These are phyloP conservation scores for Cucurbita pepo DNA, from an alignment of 306 rosid species.

Conservation along the genomic window DNA sequence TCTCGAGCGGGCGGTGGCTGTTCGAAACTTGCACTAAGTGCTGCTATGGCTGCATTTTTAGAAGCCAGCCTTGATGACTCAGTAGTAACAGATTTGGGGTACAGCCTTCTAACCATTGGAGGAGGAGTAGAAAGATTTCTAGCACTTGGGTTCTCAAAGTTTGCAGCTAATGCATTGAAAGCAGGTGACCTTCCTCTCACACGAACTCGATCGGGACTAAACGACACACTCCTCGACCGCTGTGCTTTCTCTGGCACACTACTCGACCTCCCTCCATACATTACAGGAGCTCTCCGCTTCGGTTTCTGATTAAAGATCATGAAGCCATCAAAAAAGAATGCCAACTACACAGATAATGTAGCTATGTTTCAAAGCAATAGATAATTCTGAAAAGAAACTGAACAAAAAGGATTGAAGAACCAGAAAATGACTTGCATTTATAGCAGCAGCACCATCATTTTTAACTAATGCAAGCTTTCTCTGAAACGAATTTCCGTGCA, in stretches of 20 bases:
- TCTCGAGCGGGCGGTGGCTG: slow-evolving; percentile 41
- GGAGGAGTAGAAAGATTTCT: slow-evolving; percentile 99
- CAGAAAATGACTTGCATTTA: slow-evolving; percentile 32
- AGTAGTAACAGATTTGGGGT: slow-evolving; percentile 61
- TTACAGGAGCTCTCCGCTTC: slow-evolving; percentile 57
- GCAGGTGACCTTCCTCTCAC: slow-evolving; percentile 98
- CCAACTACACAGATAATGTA: background rate
- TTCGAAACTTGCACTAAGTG: slow-evolving; percentile 54
- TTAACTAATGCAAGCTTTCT: slow-evolving; percentile 65
- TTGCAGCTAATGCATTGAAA: slow-evolving; percentile 85
- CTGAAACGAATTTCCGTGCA: slow-evolving; percentile 92
- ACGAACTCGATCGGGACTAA: slow-evolving; percentile 83
- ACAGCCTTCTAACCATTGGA: slow-evolving; percentile 63
- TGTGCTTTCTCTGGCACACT: slow-evolving; percentile 69
- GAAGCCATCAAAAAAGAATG: background rate
- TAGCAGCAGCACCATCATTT: slow-evolving; percentile 46
- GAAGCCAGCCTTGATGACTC: slow-evolving; percentile 40
- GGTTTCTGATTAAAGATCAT: slow-evolving; percentile 46
- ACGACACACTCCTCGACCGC: slow-evolving; percentile 91
- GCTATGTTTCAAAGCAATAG: background rate
- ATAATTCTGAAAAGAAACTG: background rate
- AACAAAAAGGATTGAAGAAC: background rate
- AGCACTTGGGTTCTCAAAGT: slow-evolving; percentile 51
- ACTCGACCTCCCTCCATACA: slow-evolving; percentile 76
- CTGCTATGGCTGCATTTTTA: slow-evolving; percentile 60